phyloP scores from a whole-genome alignment of 169 alveolate genomes.

The Cryptosporidium parvum region DNA sequence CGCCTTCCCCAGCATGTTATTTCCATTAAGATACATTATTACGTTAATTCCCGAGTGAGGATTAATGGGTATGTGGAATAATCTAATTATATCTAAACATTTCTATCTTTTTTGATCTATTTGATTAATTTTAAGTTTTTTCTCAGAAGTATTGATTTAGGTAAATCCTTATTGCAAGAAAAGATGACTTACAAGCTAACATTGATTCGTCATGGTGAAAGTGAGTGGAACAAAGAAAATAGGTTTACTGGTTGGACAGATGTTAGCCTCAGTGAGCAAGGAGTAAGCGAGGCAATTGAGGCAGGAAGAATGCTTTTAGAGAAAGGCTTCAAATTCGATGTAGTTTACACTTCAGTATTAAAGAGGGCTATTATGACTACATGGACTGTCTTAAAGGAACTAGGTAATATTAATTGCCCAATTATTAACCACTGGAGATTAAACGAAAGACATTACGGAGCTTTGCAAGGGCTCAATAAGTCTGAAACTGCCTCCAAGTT shows the following conservation, averaged over 20 bases:
- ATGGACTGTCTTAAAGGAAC: conserved; percentile 89
- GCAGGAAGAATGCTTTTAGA: conserved; percentile 90
- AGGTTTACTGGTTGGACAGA: conserved; percentile 99
- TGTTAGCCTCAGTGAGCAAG: conserved; percentile 92
- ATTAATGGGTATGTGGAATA: conserved; percentile 5
- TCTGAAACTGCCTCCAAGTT: conserved; percentile 96
- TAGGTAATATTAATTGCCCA: conserved; percentile 92
- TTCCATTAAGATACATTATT: background rate
- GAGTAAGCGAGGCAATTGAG: conserved; percentile 93
- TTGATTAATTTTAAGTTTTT: background rate
- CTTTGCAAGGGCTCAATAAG: conserved; percentile 96
- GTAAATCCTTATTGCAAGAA: too few species aligned
- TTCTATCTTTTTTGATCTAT: background rate
- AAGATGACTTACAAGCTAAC: conserved; percentile 59
- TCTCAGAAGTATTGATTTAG: background rate
- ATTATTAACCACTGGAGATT: conserved; percentile 92
- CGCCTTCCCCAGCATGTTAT: conserved; percentile 11
- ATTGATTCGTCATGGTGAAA: conserved; percentile 93
- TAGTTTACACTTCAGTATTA: conserved; percentile 95
- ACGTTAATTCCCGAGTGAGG: conserved; percentile 28
- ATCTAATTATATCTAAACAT: conserved; percentile 21
- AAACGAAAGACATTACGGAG: conserved; percentile 98
- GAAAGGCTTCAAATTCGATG: conserved; percentile 90
- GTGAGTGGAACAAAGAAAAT: conserved; percentile 95
- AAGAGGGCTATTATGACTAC: conserved; percentile 95